phyloP scores from a whole-genome alignment of 768 basidiomycete species.

The Boletus barrowsii region DNA sequence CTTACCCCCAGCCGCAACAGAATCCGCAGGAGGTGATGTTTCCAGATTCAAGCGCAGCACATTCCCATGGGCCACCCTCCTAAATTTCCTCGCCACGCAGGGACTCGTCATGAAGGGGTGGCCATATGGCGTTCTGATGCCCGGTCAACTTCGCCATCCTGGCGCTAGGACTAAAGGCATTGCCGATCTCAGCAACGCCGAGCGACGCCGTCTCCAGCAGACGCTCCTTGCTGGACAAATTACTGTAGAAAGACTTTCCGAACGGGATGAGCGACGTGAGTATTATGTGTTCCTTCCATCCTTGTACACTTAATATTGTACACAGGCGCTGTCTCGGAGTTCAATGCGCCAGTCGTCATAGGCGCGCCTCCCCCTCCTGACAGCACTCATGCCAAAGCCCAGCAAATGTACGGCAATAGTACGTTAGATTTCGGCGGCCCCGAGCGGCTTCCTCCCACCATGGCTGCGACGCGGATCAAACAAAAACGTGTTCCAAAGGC shows the following conservation, averaged over 20 bases:
- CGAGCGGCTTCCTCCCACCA: background rate
- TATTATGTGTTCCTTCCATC: background rate
- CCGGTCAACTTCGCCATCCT: background rate
- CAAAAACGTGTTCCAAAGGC: background rate
- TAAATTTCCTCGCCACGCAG: background rate
- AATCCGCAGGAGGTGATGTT: background rate
- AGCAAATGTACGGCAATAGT: slow-evolving; percentile 1
- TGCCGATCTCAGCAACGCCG: background rate
- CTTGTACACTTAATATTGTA: background rate
- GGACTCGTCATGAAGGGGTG: slow-evolving; percentile 1
- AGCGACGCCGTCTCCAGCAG: background rate
- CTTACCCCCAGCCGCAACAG: background rate
- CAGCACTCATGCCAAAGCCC: background rate
- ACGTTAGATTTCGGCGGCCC: background rate
- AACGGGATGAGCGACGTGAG: background rate
- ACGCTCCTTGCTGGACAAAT: background rate
- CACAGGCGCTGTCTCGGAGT: background rate
- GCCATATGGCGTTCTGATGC: slow-evolving; percentile 1
- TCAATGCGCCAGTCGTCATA: background rate
- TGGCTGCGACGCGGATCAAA: background rate
- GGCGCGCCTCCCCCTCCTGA: background rate
- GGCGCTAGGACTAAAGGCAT: background rate
- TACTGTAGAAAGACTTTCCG: background rate
- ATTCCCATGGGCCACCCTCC: background rate
- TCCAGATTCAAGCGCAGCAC: background rate